Percentiles rank a stretch among this genome's conserved stretches.
These are phyloP conservation scores for Cytospora piceae DNA, from an alignment of 2,329 filamentous ascomycete genomes.

Conservation along the genomic window DNA sequence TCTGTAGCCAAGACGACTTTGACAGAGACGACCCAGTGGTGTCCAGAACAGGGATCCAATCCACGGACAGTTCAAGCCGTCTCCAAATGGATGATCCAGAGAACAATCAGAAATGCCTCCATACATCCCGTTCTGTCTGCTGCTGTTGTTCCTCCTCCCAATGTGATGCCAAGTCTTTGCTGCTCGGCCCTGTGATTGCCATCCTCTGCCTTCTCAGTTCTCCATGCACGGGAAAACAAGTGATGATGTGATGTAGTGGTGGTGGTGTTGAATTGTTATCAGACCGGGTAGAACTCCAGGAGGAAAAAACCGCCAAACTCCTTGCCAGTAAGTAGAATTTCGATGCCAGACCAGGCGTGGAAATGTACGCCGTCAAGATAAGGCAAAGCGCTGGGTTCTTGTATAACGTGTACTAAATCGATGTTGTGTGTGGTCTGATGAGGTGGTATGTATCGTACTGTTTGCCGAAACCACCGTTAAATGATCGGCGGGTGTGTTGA, in stretches of 20 bases:
- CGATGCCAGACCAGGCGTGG: not conserved
- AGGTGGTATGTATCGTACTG: not conserved
- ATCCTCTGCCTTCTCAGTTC: not conserved
- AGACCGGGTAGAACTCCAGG: not conserved
- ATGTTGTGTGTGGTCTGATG: conserved; percentile 10
- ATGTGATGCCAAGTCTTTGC: not conserved
- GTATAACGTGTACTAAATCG: conserved; percentile 12
- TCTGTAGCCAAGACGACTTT: not conserved
- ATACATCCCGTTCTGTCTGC: not conserved
- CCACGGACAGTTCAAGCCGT: not conserved
- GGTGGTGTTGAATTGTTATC: not conserved
- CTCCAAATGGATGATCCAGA: not conserved
- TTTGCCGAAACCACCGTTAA: not conserved
- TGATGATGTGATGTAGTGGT: not conserved
- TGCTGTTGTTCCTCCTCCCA: not conserved
- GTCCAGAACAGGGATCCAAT: not conserved
- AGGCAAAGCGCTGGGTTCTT: conserved; percentile 12
- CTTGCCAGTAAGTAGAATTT: conserved; percentile 17
- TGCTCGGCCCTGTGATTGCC: not conserved
- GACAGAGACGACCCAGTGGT: not conserved
- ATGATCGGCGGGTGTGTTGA: conserved; percentile 3
- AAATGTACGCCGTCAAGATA: conserved; percentile 14
- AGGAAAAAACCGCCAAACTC: conserved; percentile 12
- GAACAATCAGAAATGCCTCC: not conserved
- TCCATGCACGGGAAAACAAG: not conserved